These are phyloP conservation scores for Phytophthora lateralis DNA, from an alignment of 352 stramenopile species.

Conservation along the genomic window DNA sequence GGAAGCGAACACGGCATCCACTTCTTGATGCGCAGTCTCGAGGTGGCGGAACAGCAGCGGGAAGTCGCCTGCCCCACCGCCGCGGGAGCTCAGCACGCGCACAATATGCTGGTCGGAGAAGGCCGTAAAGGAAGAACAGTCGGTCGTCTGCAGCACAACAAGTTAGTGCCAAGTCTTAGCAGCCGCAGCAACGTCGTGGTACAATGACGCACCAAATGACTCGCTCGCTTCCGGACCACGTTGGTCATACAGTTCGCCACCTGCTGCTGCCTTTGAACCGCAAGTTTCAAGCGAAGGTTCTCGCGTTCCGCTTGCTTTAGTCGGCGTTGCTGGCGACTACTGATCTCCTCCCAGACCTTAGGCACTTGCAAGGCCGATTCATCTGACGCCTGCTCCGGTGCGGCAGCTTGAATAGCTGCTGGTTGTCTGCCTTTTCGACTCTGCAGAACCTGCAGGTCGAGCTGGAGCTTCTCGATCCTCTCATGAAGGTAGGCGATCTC, in stretches of 20 bases:
- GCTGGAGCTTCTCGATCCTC: conserved; percentile 64
- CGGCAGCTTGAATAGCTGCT: conserved; percentile 2
- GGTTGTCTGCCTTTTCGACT: conserved; percentile 23
- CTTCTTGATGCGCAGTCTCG: conserved; percentile 33
- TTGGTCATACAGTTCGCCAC: conserved; percentile 27
- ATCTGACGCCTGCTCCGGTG: background rate
- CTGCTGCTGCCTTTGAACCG: conserved; percentile 43
- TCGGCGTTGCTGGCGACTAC: conserved; percentile 38
- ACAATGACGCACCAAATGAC: conserved; percentile 23
- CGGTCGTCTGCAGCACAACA: conserved; percentile 20
- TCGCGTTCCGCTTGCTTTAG: conserved; percentile 43
- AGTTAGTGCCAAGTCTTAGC: background rate
- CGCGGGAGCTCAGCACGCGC: conserved; percentile 22
- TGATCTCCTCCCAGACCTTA: conserved; percentile 38
- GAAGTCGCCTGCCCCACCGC: conserved; percentile 32
- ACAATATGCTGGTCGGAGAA: conserved; percentile 28
- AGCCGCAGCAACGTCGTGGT: background rate
- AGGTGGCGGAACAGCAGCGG: conserved; percentile 35
- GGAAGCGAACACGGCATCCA: conserved; percentile 38
- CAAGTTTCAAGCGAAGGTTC: conserved; percentile 47
- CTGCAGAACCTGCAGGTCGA: conserved; percentile 55
- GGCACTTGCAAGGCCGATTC: conserved; percentile 18
- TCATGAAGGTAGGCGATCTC: conserved; percentile 72
- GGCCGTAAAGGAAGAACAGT: conserved; percentile 34
- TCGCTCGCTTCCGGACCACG: conserved; percentile 30